These are phyloP conservation scores for Coemansia brasiliensis DNA, from an alignment of 192 early-diverging fungal species.

Conservation along the genomic window DNA sequence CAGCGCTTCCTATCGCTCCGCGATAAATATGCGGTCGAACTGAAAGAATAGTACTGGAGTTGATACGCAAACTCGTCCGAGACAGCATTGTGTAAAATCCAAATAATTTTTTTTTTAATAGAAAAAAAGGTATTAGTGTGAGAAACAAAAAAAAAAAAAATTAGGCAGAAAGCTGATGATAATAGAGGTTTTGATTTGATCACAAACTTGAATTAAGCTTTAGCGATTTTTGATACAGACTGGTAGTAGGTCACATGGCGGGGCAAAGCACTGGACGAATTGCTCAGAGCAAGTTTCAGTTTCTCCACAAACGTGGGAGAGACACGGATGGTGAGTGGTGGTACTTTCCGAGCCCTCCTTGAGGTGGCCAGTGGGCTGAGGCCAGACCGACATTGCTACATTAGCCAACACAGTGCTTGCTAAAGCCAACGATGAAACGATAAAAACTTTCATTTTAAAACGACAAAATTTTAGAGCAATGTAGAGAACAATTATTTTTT, in stretches of 20 bases:
- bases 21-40: not conserved
- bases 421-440: not conserved
- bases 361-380: not conserved
- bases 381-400: not conserved
- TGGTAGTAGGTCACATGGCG: constrained; percentile 34
- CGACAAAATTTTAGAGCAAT: not conserved
- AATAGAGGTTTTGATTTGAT: constrained; percentile 4
- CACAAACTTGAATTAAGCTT: not conserved
- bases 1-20: not conserved
- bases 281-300: constrained; percentile 25
- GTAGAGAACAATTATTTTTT: too few relatives aligned
- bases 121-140: constrained; percentile 6
- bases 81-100: not conserved
- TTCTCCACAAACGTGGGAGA: constrained; percentile 2
- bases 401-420: not conserved
- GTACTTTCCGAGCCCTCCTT: not conserved
- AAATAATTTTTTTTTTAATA: not conserved
- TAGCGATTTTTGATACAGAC: constrained; percentile 10
- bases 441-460: not conserved
- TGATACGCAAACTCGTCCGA: constrained; percentile 11
- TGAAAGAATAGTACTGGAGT: not conserved
- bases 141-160: constrained; percentile 11
- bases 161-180: not conserved
- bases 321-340: constrained; percentile 20
- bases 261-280: constrained; percentile 22